These are phyloP conservation scores for Trypanosoma lewisi DNA, from an alignment of 208 protist genomes.

Conservation along the genomic window DNA sequence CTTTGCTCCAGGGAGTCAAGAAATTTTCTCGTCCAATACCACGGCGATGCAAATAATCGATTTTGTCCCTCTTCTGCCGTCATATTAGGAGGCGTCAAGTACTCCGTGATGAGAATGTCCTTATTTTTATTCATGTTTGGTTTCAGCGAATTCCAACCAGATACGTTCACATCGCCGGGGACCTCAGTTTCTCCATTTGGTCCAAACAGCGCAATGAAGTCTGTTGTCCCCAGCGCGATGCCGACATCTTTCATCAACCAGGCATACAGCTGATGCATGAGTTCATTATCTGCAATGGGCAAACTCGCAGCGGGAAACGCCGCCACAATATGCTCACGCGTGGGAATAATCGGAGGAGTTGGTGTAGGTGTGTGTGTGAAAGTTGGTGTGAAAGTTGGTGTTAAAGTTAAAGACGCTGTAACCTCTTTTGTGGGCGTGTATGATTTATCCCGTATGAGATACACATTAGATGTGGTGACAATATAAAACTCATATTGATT, in stretches of 20 bases:
- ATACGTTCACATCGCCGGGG: constrained; percentile 41
- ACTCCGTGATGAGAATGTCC: constrained; percentile 47
- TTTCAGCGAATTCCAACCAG: constrained; percentile 37
- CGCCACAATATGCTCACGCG: constrained; percentile 21
- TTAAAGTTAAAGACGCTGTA: background rate
- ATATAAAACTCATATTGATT: constrained; percentile 22
- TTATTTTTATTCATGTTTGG: constrained; percentile 32
- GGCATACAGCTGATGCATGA: constrained; percentile 52
- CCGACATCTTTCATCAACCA: constrained; percentile 40
- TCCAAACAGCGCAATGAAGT: constrained; percentile 51
- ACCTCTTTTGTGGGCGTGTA: background rate
- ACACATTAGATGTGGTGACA: constrained; percentile 16
- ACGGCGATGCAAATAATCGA: constrained; percentile 32
- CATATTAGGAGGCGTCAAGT: constrained; percentile 28
- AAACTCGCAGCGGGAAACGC: constrained; percentile 38
- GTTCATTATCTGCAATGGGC: constrained; percentile 33
- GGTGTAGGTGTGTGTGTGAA: background rate
- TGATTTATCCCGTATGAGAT: constrained; percentile 6
- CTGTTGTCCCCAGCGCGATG: constrained; percentile 36
- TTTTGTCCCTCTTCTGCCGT: constrained; percentile 15
- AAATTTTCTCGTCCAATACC: constrained; percentile 36
- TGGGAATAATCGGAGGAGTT: constrained; percentile 1
- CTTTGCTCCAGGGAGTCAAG: constrained; percentile 24
- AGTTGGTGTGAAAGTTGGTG: constrained; percentile 3
- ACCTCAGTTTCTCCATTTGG: constrained; percentile 27